A percentile compares a stretch with the other conserved stretches of the same genome.
Evolutionary conservation across 768 basidiomycete species (phyloP).

Genomic region (Tylopilus subfusipes): DNA sequence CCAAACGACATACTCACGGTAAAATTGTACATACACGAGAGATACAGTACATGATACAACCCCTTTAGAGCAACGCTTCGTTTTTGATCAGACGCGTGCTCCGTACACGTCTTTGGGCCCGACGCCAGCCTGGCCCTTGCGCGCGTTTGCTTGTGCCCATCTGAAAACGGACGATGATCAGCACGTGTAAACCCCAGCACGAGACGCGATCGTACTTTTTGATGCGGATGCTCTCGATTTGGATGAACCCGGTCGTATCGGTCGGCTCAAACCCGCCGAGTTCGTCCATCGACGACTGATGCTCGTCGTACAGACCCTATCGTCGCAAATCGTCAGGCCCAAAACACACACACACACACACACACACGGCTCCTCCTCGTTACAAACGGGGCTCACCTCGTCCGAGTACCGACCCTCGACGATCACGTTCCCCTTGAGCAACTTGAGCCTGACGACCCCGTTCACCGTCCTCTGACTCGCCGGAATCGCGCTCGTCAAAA

Average conservation of each 20-base stretch:
- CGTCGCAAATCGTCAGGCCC: background rate
- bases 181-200: background rate
- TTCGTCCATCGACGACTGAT: conserved; percentile 97
- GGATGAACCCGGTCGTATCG: conserved; percentile 94
- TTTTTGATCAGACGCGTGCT: conserved; percentile 43
- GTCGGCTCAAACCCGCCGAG: conserved; percentile 97
- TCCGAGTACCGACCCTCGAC: conserved; percentile 88
- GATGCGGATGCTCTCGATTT: conserved; percentile 95
- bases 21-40: background rate
- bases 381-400: conserved; percentile 48
- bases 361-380: background rate
- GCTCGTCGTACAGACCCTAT: conserved; percentile 92
- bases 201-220: conserved; percentile 67
- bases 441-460: conserved; percentile 82
- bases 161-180: conserved; percentile 34
- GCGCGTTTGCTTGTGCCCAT: conserved; percentile 85
- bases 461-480: conserved; percentile 96
- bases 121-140: conserved; percentile 80
- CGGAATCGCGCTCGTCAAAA: conserved; percentile 85
- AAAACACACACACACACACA: too few species aligned
- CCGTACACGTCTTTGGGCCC: conserved; percentile 77
- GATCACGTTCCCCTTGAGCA: conserved; percentile 96
- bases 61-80: background rate
- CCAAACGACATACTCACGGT: background rate
- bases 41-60: conserved; percentile 4